A percentile compares a stretch with the other conserved stretches of the same genome.
Conservation (phyloP, 2,329 filamentous ascomycete genomes). For the Ophiostoma australiae region DNA sequence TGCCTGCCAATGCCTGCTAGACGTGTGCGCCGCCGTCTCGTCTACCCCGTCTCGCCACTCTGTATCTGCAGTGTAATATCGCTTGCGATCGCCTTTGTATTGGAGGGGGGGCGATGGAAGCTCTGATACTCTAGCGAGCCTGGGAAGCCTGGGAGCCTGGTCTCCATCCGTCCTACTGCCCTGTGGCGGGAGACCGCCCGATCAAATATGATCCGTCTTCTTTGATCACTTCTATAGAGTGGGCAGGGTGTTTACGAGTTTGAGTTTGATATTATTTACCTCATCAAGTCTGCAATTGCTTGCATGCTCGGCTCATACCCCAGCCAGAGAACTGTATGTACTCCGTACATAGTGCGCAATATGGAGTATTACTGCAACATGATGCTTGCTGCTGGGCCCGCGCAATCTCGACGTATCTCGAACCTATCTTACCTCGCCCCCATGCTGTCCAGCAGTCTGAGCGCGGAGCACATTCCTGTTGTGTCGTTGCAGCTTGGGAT, state of each 20-base stretch:
- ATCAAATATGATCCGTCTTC: background rate
- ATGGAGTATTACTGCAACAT: background rate
- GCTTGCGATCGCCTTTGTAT: background rate
- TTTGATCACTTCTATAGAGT: background rate
- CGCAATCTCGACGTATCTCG: background rate
- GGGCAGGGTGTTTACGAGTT: background rate
- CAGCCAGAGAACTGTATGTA: background rate
- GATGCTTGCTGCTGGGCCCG: conserved; percentile 8
- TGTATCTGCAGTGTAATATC: background rate
- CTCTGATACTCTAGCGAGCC: background rate
- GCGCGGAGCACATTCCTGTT: conserved; percentile 11
- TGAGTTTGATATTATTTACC: background rate
- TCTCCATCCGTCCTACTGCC: background rate
- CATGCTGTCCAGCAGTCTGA: background rate
- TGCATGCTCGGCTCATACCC: background rate
- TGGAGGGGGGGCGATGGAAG: background rate
- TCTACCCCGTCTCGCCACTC: background rate
- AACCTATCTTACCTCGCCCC: background rate
- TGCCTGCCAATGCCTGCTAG: background rate
- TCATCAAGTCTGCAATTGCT: background rate
- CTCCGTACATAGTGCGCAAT: no score
- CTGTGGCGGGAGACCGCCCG: background rate
- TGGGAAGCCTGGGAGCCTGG: no score
- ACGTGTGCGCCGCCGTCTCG: background rate
- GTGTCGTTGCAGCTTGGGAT: background rate